A percentile compares a stretch with the other conserved stretches of the same genome.
phyloP scores from a whole-genome alignment of 345 rosid genomes.

The Toxicodendron radicans region DNA sequence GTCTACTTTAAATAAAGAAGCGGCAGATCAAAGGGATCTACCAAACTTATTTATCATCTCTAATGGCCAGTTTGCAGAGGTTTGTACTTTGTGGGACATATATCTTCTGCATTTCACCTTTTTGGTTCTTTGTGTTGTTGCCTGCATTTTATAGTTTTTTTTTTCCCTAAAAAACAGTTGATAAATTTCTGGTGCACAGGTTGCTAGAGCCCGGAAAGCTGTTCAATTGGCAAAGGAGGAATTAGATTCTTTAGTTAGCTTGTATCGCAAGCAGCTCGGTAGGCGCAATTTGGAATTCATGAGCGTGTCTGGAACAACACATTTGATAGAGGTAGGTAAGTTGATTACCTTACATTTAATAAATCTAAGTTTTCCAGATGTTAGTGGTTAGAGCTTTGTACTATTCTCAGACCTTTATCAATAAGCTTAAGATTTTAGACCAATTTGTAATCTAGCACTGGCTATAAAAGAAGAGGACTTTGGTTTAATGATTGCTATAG shows the following conservation, averaged over 20 bases:
- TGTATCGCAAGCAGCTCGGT: constrained; percentile 51
- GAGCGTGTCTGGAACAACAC: constrained; percentile 63
- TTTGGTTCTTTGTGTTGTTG: constrained; percentile 1
- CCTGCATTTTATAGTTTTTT: not conserved
- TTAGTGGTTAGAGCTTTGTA: too few relatives aligned
- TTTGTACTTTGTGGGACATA: constrained; percentile 28
- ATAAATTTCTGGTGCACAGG: constrained; percentile 41
- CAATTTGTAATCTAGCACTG: too few relatives aligned
- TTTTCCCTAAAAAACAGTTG: constrained; percentile 8
- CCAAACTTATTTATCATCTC: constrained; percentile 56
- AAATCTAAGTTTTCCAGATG: constrained; percentile 1
- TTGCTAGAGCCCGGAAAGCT: constrained; percentile 62
- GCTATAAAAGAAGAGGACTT: not conserved
- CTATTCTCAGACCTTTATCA: too few relatives aligned
- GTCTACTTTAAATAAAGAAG: constrained; percentile 73
- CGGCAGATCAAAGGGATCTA: constrained; percentile 72
- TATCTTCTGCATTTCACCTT: constrained; percentile 11
- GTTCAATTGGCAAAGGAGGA: constrained; percentile 63
- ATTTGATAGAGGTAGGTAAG: constrained; percentile 60
- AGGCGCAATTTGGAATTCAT: constrained; percentile 51
- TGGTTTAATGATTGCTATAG: not conserved
- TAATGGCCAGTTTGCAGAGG: constrained; percentile 72
- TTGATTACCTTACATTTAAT: constrained; percentile 9
- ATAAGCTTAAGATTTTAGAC: too few relatives aligned
- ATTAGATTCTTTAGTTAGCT: constrained; percentile 48